These are phyloP conservation scores for Petunia hybrid DNA, from an alignment of 305 asterid species.

Conservation along the genomic window DNA sequence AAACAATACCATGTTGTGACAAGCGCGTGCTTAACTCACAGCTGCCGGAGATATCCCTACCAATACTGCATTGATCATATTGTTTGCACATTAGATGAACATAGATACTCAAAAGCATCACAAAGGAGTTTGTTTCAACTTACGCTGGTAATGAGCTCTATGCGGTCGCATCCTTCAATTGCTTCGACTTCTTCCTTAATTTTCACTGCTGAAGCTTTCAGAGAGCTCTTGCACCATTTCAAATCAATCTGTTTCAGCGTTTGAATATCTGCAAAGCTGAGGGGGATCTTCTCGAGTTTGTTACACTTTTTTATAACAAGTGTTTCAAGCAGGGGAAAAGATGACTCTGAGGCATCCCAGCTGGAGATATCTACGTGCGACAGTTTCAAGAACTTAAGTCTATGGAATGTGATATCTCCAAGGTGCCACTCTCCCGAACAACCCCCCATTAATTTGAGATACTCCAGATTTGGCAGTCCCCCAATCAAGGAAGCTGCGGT, in stretches of 20 bases:
- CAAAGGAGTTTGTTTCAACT: not conserved
- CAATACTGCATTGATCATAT: not conserved
- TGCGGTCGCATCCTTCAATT: not conserved
- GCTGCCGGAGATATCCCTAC: not conserved
- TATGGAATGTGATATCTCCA: not conserved
- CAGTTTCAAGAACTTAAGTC: not conserved
- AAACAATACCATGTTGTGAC: not conserved
- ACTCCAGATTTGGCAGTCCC: not conserved
- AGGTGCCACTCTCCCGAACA: not conserved
- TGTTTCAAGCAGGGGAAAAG: slow-evolving; percentile 17
- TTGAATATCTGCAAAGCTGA: too few species aligned
- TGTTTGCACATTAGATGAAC: not conserved
- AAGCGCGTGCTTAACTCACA: not conserved
- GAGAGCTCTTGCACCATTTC: too few species aligned
- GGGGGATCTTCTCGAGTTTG: too few species aligned
- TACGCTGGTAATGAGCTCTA: not conserved
- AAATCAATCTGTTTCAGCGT: too few species aligned
- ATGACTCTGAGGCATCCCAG: slow-evolving; percentile 18
- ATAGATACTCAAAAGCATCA: not conserved
- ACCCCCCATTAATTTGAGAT: not conserved
- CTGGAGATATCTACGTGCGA: accelerated
- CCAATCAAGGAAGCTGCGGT: not conserved
- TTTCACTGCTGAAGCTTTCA: not conserved
- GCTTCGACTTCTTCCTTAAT: not conserved
- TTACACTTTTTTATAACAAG: not conserved